Evolutionary conservation across 768 basidiomycete species (phyloP).

Genomic region (Ramaria rubella): DNA sequence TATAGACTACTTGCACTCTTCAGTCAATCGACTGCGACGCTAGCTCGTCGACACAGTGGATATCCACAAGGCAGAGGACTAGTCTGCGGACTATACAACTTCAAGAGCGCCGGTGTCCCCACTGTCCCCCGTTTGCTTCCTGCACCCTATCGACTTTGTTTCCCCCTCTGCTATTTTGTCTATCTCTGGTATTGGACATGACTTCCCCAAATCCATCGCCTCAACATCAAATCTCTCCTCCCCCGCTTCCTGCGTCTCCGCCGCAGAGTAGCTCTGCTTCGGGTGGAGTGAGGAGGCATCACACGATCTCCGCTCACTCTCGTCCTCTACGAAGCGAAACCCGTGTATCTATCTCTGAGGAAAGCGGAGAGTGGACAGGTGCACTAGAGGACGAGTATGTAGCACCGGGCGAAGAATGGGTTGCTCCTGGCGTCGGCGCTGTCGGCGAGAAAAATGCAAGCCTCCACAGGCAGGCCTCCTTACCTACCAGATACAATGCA

Average conservation of each 20-base stretch:
- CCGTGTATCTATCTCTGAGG: slow-evolving; percentile 64
- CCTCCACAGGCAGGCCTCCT: slow-evolving; percentile 72
- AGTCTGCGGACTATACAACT: no score
- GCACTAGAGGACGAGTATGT: slow-evolving; percentile 61
- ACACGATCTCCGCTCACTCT: slow-evolving; percentile 74
- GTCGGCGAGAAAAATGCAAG: slow-evolving; percentile 72
- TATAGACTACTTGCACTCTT: no score
- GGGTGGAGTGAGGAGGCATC: slow-evolving; percentile 66
- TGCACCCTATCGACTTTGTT: no score
- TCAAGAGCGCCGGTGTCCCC: no score
- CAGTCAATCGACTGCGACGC: no score
- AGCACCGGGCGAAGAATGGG: slow-evolving; percentile 67
- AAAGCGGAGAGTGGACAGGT: slow-evolving; percentile 27
- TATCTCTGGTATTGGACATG: slow-evolving; percentile 1
- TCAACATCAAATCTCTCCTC: slow-evolving; percentile 29
- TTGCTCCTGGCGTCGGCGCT: slow-evolving; percentile 58
- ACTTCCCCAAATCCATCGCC: slow-evolving; percentile 13
- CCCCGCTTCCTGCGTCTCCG: slow-evolving; percentile 32
- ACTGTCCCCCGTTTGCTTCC: no score
- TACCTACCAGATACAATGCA: slow-evolving; percentile 71
- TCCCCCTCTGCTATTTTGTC: no score
- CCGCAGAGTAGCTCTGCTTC: slow-evolving; percentile 19
- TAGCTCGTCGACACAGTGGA: no score
- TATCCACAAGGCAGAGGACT: no score
- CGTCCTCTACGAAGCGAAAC: slow-evolving; percentile 53